Percentiles rank a stretch among this genome's conserved stretches.
phyloP scores from a whole-genome alignment of 2,329 filamentous ascomycete genomes.

The Alternaria gaisen region DNA sequence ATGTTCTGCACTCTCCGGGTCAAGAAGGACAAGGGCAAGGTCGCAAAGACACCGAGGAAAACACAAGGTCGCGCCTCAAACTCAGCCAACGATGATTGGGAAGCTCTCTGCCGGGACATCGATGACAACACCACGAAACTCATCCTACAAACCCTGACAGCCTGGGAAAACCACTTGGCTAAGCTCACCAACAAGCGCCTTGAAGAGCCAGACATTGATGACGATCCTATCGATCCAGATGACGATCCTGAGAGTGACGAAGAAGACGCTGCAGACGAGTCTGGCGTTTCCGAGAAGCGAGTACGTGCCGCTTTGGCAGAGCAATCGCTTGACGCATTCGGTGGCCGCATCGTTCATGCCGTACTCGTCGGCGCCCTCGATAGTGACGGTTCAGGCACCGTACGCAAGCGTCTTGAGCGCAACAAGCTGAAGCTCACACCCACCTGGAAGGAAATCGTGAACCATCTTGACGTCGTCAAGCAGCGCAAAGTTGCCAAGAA shows the following conservation, averaged over 20 bases:
- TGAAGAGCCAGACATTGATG: conserved; percentile 67
- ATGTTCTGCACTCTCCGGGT: conserved; percentile 78
- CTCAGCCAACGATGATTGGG: conserved; percentile 57
- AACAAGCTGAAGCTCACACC: conserved; percentile 83
- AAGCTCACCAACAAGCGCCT: conserved; percentile 47
- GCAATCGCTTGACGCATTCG: conserved; percentile 83
- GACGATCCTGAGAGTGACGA: conserved; percentile 69
- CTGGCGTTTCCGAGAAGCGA: conserved; percentile 60
- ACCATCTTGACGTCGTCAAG: conserved; percentile 73
- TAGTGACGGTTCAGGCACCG: conserved; percentile 56
- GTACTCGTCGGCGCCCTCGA: conserved; percentile 80
- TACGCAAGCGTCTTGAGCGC: conserved; percentile 75
- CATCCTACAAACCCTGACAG: conserved; percentile 79
- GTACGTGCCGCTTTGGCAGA: conserved; percentile 79
- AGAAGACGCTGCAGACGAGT: conserved; percentile 57
- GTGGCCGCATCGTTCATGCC: conserved; percentile 83
- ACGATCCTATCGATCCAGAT: conserved; percentile 74
- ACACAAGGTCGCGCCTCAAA: conserved; percentile 30
- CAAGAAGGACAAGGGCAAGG: conserved; percentile 39
- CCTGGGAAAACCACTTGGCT: conserved; percentile 73
- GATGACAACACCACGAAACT: conserved; percentile 68
- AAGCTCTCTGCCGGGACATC: conserved; percentile 74
- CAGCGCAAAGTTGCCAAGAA: conserved; percentile 51
- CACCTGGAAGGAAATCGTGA: conserved; percentile 86
- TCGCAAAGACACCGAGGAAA: conserved; percentile 45